Conservation (phyloP, 2,329 filamentous ascomycete species). For the Cercospora citrullina region DNA sequence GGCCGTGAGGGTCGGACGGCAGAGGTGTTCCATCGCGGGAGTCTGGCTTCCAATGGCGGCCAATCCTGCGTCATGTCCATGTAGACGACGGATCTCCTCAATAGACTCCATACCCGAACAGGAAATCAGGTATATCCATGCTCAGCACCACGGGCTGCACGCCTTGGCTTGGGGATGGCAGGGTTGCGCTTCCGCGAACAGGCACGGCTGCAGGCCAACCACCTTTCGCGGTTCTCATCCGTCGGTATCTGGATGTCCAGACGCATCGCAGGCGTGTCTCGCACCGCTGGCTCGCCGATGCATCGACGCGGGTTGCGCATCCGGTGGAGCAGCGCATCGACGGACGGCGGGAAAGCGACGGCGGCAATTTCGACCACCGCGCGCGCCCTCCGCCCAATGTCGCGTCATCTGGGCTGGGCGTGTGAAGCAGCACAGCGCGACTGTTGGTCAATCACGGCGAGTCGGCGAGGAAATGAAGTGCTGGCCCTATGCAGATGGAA, state of each 20-base stretch:
- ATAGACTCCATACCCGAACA: constrained; percentile 6
- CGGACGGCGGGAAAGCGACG: not conserved
- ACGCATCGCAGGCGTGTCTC: not conserved
- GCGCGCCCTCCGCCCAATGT: not conserved
- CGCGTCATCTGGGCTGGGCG: not conserved
- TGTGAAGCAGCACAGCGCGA: not conserved
- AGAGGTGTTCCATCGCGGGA: not conserved
- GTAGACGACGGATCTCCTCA: constrained; percentile 2
- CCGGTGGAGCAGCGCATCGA: not conserved
- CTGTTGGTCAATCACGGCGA: not conserved
- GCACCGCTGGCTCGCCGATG: not conserved
- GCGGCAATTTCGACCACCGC: not conserved
- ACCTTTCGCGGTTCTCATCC: not conserved
- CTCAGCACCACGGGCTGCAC: constrained; percentile 2
- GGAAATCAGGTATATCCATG: constrained; percentile 8
- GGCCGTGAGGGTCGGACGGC: not conserved
- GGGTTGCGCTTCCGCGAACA: not conserved
- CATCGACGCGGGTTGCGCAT: not conserved
- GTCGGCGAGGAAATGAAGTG: not conserved
- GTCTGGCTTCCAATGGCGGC: constrained; percentile 5
- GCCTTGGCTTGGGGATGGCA: constrained; percentile 9
- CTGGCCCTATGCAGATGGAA: not conserved
- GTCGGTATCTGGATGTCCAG: not conserved
- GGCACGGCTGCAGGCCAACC: not conserved
- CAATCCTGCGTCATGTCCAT: constrained; percentile 2